phyloP scores from a whole-genome alignment of 108 stramenopile genomes.

The Skeletonema potamos region DNA sequence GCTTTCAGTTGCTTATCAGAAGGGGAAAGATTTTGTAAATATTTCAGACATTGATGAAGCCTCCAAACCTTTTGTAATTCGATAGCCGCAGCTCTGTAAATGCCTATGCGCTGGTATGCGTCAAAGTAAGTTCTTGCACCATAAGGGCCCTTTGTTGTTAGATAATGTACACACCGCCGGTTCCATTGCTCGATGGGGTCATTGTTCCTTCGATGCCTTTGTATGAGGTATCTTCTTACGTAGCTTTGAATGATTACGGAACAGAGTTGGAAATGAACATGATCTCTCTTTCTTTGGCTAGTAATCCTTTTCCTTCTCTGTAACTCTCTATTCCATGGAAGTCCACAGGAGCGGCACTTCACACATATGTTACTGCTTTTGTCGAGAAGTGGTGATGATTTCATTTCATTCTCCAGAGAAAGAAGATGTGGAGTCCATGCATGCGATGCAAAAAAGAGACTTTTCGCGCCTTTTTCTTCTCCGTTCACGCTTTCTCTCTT shows the following conservation, averaged over 20 bases:
- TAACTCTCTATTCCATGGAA: conserved; percentile 21
- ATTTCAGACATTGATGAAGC: conserved; percentile 12
- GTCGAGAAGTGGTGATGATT: not conserved
- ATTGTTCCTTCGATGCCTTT: not conserved
- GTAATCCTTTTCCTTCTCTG: conserved; percentile 21
- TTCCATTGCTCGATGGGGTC: conserved; percentile 7
- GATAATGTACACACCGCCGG: conserved; percentile 27
- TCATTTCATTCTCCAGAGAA: no score
- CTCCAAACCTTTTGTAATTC: conserved; percentile 21
- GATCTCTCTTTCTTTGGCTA: not conserved
- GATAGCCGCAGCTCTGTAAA: not conserved
- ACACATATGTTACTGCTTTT: conserved; percentile 6
- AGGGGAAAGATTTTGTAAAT: not conserved
- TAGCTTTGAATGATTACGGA: conserved; percentile 18
- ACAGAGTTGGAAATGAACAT: conserved; percentile 2
- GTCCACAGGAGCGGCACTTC: conserved; percentile 20
- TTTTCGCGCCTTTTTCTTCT: no score
- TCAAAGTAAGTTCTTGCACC: not conserved
- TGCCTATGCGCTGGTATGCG: not conserved
- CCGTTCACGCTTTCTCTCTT: no score
- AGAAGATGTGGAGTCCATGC: no score
- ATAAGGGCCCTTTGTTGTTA: conserved; percentile 20
- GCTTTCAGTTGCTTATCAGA: not conserved
- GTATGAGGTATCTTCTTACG: conserved; percentile 9
- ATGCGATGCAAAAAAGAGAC: no score